These are phyloP conservation scores for Solanum tacnaense DNA, from an alignment of 257 asterid genomes.

Conservation along the genomic window DNA sequence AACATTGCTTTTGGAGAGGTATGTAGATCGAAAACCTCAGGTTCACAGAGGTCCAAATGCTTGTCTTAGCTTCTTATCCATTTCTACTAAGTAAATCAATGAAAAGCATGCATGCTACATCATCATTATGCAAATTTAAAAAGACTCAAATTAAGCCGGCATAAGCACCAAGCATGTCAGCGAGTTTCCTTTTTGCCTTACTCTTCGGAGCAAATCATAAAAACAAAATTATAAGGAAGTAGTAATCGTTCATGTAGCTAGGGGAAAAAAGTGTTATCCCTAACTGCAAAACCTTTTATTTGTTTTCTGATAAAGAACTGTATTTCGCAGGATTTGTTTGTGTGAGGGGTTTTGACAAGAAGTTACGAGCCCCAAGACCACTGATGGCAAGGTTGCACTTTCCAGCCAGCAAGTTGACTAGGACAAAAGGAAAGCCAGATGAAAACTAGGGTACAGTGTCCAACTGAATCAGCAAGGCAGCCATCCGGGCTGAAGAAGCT, in stretches of 20 bases:
- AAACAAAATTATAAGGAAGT: neutral
- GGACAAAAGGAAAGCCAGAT: conserved; percentile 41
- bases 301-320: neutral
- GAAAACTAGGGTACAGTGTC: conserved; percentile 18
- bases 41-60: neutral
- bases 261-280: neutral
- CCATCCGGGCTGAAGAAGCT: neutral
- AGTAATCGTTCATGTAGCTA: neutral
- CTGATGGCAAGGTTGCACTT: conserved; percentile 84
- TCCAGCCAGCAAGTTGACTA: conserved; percentile 66
- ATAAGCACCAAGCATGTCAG: neutral
- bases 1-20: conserved; percentile 98
- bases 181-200: neutral
- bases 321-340: conserved; percentile 75
- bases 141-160: neutral
- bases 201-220: neutral
- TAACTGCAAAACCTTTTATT: neutral
- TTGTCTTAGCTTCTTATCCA: neutral
- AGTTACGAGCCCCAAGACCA: conserved; percentile 79
- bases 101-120: neutral
- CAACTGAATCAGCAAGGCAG: conserved; percentile 4
- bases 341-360: conserved; percentile 86
- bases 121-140: neutral
- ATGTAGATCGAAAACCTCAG: conserved; percentile 7
- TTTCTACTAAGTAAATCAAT: neutral